These are phyloP conservation scores for Phialophora expanda DNA, from an alignment of 2,329 filamentous ascomycete genomes.

Conservation along the genomic window DNA sequence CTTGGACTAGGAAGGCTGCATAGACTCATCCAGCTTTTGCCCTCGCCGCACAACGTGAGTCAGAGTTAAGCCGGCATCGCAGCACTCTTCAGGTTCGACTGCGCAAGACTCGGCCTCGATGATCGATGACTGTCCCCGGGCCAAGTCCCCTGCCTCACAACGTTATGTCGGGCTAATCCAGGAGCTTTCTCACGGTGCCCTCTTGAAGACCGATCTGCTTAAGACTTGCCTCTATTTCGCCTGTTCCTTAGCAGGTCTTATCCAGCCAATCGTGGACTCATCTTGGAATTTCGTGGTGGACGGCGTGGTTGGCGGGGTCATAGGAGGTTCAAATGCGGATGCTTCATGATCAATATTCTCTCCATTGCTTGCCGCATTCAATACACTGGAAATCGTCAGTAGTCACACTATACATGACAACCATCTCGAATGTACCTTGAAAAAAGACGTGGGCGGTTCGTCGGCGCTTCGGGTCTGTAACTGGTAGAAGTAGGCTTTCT, in stretches of 20 bases:
- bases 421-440: slow-evolving; percentile 65
- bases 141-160: background rate
- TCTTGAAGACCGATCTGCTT: background rate
- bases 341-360: slow-evolving; percentile 52
- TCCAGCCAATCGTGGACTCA: background rate
- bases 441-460: slow-evolving; percentile 98
- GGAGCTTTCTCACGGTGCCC: background rate
- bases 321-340: background rate
- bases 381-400: slow-evolving; percentile 47
- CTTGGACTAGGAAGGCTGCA: background rate
- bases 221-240: background rate
- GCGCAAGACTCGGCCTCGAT: background rate
- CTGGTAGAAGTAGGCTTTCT: slow-evolving; percentile 91
- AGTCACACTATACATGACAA: background rate
- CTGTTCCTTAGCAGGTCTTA: background rate
- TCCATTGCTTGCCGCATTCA: slow-evolving; percentile 53
- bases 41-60: background rate
- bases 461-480: slow-evolving; percentile 97
- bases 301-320: background rate
- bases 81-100: background rate
- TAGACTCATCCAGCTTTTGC: background rate
- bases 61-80: background rate
- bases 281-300: background rate
- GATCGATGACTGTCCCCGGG: background rate
- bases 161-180: background rate